Evolutionary conservation across 2,329 filamentous ascomycete genomes (phyloP), one percentile per base, ranked within the genome.

Genomic region (Xylariaceae sp.): DNA sequence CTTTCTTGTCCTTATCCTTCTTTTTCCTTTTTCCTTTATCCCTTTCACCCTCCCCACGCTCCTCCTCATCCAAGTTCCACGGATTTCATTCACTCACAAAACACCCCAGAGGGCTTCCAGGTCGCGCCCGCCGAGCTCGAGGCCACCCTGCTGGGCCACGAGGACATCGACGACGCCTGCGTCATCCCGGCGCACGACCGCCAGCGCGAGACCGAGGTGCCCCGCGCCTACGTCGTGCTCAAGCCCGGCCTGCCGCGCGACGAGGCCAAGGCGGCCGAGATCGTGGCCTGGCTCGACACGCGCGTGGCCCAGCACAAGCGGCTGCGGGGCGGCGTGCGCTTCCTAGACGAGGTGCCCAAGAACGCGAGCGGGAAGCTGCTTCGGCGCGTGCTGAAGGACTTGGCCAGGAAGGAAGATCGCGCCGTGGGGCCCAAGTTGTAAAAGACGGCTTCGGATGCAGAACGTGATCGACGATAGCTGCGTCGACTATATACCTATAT

Each of bases 61-160:
- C 30, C 16, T 13, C 16, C 30, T 32, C 15, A 6, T n/a, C 30
- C 15, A 32, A n/a, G 8, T 13, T 9, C 30, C 30, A 7, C 12
- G 13, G n/a, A n/a, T n/a, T n/a, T n/a, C n/a, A n/a, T n/a, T n/a
- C n/a, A n/a, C n/a, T n/a, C 30, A 6, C 22, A 19, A 29, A 8
- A 15, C 35, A 16, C 12, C 8, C 78, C 61, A 84, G 68, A 87
- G 63, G 83, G 82, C 1, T 86, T 85, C 65, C 83, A 85, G 58
- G 83, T 87, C 2, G 70, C 83, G 0, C 83, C 83, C 0, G 82
- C 82, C 2, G 81, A 86, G 60, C 68, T 86, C 4, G 82, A 74
- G 48, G 69, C 68, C 26, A 43, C 72, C 7, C 54, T 74, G 3
- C 52, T 72, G 1, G 64, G 64, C 11, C 65, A 72, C 55, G 43